These are phyloP conservation scores for Quercus suber DNA, from an alignment of 306 rosid genomes.

Conservation along the genomic window DNA sequence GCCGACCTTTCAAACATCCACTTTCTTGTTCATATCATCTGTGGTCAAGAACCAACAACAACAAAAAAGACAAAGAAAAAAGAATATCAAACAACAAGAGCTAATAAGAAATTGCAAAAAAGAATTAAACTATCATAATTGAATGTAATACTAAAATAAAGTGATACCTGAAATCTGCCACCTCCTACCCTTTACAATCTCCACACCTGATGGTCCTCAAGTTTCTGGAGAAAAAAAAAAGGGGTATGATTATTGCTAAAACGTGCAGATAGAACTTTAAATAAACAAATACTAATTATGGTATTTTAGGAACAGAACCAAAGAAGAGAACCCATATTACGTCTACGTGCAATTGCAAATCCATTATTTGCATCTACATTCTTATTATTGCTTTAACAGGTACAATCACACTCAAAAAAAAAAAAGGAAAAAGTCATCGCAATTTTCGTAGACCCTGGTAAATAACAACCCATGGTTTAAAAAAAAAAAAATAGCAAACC, in stretches of 20 bases:
- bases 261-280: background rate
- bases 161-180: conserved; percentile 17
- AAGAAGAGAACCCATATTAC: background rate
- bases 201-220: conserved; percentile 48
- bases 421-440: background rate
- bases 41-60: background rate
- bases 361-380: background rate
- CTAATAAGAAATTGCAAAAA: background rate
- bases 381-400: background rate
- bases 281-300: background rate
- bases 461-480: background rate
- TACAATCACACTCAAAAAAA: background rate
- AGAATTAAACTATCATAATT: background rate
- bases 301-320: background rate
- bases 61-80: background rate
- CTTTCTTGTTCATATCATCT: conserved; percentile 27
- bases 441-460: background rate
- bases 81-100: background rate
- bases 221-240: conserved; percentile 17
- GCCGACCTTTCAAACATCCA: background rate
- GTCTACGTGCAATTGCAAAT: conserved; percentile 10
- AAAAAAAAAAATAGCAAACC: background rate
- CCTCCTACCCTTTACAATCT: conserved; percentile 34
- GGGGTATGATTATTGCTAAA: conserved; percentile 8
- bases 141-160: background rate